phyloP scores from a whole-genome alignment of 176 grass and related monocot species.

The Elaeis guineensis region DNA sequence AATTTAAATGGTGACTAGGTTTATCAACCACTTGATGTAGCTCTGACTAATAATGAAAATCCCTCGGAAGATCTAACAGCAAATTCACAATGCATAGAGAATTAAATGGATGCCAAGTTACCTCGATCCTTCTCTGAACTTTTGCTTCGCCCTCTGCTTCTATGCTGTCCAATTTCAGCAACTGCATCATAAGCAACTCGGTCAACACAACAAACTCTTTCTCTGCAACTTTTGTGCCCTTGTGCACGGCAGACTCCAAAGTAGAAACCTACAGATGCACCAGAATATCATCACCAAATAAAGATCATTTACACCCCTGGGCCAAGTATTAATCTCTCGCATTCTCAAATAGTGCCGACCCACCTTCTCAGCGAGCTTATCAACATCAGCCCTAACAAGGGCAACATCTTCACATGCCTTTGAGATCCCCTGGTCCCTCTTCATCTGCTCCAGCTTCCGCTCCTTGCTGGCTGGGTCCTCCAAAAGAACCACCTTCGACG shows the following conservation, averaged over 20 bases:
- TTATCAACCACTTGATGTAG: too few relatives aligned
- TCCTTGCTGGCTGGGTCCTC: constrained; percentile 55
- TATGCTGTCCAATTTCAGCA: constrained; percentile 78
- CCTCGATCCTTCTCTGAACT: constrained; percentile 81
- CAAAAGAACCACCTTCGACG: constrained; percentile 59
- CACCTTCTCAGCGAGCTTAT: constrained; percentile 70
- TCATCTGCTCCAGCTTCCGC: constrained; percentile 34
- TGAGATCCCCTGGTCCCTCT: constrained; percentile 51
- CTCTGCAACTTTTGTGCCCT: constrained; percentile 53
- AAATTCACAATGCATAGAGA: not conserved
- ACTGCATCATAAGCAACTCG: constrained; percentile 81
- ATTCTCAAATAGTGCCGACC: not conserved
- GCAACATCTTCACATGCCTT: constrained; percentile 58
- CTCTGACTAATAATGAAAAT: too few relatives aligned
- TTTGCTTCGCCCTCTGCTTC: constrained; percentile 88
- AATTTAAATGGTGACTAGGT: too few relatives aligned
- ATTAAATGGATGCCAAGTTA: constrained; percentile 16
- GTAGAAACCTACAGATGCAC: constrained; percentile 42
- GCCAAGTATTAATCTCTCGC: too few relatives aligned
- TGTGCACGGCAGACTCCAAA: constrained; percentile 54
- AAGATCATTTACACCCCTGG: too few relatives aligned
- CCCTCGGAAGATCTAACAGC: too few relatives aligned
- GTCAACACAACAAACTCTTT: constrained; percentile 75
- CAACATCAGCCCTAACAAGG: constrained; percentile 63
- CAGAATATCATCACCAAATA: too few relatives aligned